Evolutionary conservation across 2,329 filamentous ascomycete species (phyloP).

Genomic region (Chalara sp.): DNA sequence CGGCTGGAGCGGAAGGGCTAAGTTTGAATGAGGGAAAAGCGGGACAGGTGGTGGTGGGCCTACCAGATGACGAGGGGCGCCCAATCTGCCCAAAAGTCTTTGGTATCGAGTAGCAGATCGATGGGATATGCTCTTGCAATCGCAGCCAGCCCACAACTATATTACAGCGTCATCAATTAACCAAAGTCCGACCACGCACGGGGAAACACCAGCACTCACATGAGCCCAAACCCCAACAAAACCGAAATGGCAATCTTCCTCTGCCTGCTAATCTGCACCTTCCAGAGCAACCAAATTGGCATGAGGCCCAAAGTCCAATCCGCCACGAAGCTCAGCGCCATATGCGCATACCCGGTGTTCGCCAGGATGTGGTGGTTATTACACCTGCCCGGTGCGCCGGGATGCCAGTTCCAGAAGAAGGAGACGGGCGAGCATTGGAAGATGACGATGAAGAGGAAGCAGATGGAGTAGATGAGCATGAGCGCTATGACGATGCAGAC

Average conservation of each 20-base stretch:
- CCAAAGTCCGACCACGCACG: not conserved
- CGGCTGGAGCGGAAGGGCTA: too few relatives aligned
- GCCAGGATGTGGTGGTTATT: conserved; percentile 34
- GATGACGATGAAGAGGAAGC: conserved; percentile 39
- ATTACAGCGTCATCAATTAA: not conserved
- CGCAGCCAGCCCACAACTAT: conserved; percentile 1
- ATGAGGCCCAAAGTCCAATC: conserved; percentile 44
- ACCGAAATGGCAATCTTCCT: not conserved
- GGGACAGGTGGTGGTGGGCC: not conserved
- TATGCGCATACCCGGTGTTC: conserved; percentile 37
- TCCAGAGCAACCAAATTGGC: conserved; percentile 43
- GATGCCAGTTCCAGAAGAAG: conserved; percentile 40
- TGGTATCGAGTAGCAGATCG: not conserved
- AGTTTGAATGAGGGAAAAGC: not conserved
- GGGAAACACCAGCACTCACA: not conserved
- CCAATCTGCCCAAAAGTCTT: not conserved
- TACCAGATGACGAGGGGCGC: not conserved
- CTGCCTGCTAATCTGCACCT: conserved; percentile 1
- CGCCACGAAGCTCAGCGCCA: conserved; percentile 34
- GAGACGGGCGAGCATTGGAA: conserved; percentile 42
- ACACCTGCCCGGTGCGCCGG: conserved; percentile 33
- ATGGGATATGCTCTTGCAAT: not conserved
- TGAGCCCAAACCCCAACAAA: not conserved
- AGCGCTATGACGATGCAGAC: not conserved
- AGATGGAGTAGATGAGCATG: conserved; percentile 25